phyloP scores from a whole-genome alignment of 2,329 filamentous ascomycete genomes.

The Fusarium beomiforme region DNA sequence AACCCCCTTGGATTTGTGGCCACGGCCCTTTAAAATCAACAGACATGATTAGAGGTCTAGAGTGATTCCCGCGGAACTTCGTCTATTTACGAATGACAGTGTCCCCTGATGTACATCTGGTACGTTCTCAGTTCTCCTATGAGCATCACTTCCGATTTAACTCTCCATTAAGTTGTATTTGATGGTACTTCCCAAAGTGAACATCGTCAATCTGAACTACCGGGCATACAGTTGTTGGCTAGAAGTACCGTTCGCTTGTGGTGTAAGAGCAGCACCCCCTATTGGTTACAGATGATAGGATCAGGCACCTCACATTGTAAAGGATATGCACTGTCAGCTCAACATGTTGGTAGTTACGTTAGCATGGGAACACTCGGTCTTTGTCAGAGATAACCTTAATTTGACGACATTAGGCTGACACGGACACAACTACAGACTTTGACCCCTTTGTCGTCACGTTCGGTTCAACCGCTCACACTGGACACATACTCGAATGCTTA shows the following conservation, averaged over 20 bases:
- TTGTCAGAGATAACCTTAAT: slow-evolving; percentile 22
- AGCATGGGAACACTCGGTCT: background rate
- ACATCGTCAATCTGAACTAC: background rate
- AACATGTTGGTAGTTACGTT: background rate
- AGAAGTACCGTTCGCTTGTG: background rate
- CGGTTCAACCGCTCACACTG: background rate
- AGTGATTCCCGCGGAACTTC: no score
- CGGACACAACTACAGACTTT: background rate
- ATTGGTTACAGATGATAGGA: slow-evolving; percentile 4
- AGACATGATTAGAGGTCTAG: no score
- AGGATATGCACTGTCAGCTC: background rate
- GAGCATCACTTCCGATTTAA: background rate
- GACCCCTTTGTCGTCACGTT: background rate
- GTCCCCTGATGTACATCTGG: background rate
- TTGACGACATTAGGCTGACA: background rate
- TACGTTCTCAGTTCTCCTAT: background rate
- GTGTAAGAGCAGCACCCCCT: background rate
- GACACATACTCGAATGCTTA: background rate
- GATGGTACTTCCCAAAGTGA: background rate
- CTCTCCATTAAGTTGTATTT: no score
- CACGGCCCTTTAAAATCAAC: rapidly evolving
- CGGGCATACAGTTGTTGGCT: background rate
- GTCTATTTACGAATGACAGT: no score
- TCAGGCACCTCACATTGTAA: background rate
- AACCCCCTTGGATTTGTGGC: no score